Evolutionary conservation across 345 rosid genomes (phyloP), one percentile per base, ranked within the genome.

Genomic region (Anacardium occidentale): DNA sequence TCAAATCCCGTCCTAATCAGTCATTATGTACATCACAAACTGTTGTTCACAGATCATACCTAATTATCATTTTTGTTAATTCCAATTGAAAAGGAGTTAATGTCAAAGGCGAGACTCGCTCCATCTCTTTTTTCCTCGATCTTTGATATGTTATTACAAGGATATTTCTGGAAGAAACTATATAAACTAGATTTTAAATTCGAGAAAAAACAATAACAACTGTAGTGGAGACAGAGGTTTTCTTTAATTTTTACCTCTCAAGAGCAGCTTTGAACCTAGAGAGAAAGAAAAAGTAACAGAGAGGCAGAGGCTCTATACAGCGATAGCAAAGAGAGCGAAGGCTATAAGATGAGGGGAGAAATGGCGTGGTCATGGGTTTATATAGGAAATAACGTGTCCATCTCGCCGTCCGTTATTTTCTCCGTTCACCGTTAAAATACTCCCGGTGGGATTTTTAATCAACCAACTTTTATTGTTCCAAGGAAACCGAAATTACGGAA

Each of bases 331-430:
- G 54, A 61, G 70, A 44, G 67, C 12, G 62, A 65, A 62, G 66
- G 83, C 68, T 51, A 32, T 25, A 52, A 54, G 64, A 18, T 56
- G 57, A 63, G 72, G 61, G 22, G 62, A 62, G 69, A 58, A 29
- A 18, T 60, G 51, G 42, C 14, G 48, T 69, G 79, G 66, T 34
- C 34, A 66, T 18, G 85, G 79, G 71, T 75, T 78, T 87, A 87
- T 87, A 87, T 87, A 87, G 89, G 85, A 80, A 85, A 83, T 78
- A 71, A 68, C 73, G 78, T 75, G 72, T 45, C 81, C 72, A 69
- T 26, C 66, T 77, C 56, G 72, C 78, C 82, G 83, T 72, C 79
- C 82, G 79, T 72, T 64, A n/a, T 79, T 68, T 61, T 65, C 78
- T 76, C 83, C 76, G 82, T 26, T 65, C 80, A 56, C 69, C 64